Evolutionary conservation across 768 basidiomycete species (phyloP).

Genomic region (Mycena maculata): DNA sequence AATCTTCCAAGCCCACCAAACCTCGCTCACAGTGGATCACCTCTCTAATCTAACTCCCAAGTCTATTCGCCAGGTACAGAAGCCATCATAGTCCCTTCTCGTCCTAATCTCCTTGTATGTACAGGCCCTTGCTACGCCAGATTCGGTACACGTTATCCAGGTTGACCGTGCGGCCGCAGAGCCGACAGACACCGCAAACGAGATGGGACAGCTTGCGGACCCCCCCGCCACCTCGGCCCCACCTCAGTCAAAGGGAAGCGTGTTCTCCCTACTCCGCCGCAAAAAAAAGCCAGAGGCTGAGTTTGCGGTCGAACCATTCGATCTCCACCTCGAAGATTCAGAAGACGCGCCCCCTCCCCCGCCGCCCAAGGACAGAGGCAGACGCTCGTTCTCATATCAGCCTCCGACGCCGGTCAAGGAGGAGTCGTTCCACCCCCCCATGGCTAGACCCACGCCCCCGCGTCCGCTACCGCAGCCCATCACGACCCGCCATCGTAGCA

Average conservation of each 20-base stretch:
- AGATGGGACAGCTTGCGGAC: conserved; percentile 18
- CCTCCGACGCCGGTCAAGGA: conserved; percentile 10
- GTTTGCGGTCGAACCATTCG: conserved; percentile 27
- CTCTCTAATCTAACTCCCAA: conserved; percentile 57
- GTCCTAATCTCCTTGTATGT: neutral
- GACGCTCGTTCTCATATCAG: conserved; percentile 32
- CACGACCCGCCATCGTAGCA: conserved; percentile 45
- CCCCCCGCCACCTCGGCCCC: conserved; percentile 13
- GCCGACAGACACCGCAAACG: conserved; percentile 12
- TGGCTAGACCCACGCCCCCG: conserved; percentile 31
- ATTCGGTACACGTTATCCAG: conserved; percentile 34
- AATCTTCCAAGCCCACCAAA: conserved; percentile 60
- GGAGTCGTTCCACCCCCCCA: neutral
- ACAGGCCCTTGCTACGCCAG: conserved; percentile 33
- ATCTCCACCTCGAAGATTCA: conserved; percentile 34
- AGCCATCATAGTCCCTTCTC: conserved; percentile 12
- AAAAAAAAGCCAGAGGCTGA: conserved; percentile 50
- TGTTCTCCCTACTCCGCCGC: conserved; percentile 53
- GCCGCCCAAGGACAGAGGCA: conserved; percentile 58
- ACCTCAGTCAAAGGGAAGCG: conserved; percentile 35
- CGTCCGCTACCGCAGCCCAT: conserved; percentile 35
- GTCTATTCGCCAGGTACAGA: conserved; percentile 49
- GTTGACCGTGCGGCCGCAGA: conserved; percentile 27
- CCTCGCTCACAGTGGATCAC: conserved; percentile 58
- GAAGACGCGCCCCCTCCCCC: conserved; percentile 51